Conservation (phyloP, 2,329 filamentous ascomycete genomes). For the Microsporum audouinii region DNA sequence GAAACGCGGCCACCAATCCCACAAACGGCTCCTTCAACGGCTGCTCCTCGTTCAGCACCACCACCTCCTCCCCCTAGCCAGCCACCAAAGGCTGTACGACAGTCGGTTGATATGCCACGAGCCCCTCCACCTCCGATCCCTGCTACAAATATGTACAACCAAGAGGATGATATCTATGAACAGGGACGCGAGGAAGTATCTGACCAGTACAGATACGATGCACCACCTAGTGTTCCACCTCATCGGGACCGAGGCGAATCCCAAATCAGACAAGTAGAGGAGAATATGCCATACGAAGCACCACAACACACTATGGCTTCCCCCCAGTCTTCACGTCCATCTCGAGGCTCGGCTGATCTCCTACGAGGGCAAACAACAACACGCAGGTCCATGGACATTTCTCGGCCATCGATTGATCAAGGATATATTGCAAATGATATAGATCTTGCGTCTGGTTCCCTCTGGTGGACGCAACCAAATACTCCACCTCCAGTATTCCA, state of each 20-base stretch:
- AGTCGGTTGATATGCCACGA: constrained; percentile 60
- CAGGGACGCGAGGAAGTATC: constrained; percentile 46
- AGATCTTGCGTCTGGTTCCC: constrained; percentile 59
- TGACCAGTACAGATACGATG: constrained; percentile 42
- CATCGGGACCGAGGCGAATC: constrained; percentile 16
- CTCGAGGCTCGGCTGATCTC: constrained; percentile 52
- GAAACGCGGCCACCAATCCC: constrained; percentile 42
- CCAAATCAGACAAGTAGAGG: neutral
- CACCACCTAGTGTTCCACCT: constrained; percentile 13
- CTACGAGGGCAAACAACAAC: constrained; percentile 40
- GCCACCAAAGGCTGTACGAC: constrained; percentile 45
- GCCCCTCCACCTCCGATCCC: constrained; percentile 53
- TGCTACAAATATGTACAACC: constrained; percentile 31
- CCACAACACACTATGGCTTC: constrained; percentile 30
- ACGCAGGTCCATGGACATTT: constrained; percentile 61
- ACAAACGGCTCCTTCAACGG: constrained; percentile 36
- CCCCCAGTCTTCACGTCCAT: constrained; percentile 33
- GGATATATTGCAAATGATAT: constrained; percentile 82
- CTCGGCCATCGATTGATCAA: constrained; percentile 61
- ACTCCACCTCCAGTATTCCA: constrained; percentile 72
- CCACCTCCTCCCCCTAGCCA: constrained; percentile 55
- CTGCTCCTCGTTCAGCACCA: constrained; percentile 44
- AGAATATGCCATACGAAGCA: constrained; percentile 22
- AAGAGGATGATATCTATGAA: constrained; percentile 29
- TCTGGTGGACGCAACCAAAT: constrained; percentile 81